Evolutionary conservation across 2,329 filamentous ascomycete species (phyloP).

Genomic region (Myotisia sp.): DNA sequence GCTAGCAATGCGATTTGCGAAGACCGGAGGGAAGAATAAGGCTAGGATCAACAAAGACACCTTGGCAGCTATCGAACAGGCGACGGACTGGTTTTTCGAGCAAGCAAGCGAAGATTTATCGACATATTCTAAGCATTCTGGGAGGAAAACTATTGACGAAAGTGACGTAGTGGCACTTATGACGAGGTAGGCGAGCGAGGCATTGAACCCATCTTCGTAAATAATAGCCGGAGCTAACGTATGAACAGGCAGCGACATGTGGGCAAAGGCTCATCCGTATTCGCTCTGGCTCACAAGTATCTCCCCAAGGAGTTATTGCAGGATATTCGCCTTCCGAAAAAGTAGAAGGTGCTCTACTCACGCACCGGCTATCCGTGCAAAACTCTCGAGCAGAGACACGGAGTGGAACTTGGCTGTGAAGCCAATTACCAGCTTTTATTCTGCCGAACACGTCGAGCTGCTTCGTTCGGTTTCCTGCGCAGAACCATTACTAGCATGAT

Average conservation of each 20-base stretch:
- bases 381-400: not conserved
- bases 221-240: conserved; percentile 4
- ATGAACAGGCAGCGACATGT: conserved; percentile 58
- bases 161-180: conserved; percentile 69
- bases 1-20: conserved; percentile 50
- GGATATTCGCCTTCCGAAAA: conserved; percentile 42
- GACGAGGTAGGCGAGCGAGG: conserved; percentile 50
- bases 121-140: conserved; percentile 67
- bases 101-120: conserved; percentile 67
- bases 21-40: conserved; percentile 50
- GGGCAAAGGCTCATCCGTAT: conserved; percentile 56
- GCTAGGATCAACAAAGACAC: conserved; percentile 60
- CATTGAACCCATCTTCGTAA: too few species aligned
- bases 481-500: conserved; percentile 96
- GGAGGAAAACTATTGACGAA: conserved; percentile 73
- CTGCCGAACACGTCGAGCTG: conserved; percentile 58
- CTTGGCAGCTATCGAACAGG: conserved; percentile 59
- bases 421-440: conserved; percentile 55
- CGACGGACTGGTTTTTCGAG: conserved; percentile 85
- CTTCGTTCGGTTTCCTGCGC: conserved; percentile 65
- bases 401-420: conserved; percentile 5
- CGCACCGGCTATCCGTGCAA: conserved; percentile 25
- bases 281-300: conserved; percentile 71
- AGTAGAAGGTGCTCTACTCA: too few species aligned
- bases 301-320: conserved; percentile 71